Percentiles rank a stretch among this genome's conserved stretches.
Conservation (phyloP, 768 basidiomycete species). For the Pilatotrama ljubarskyi region DNA sequence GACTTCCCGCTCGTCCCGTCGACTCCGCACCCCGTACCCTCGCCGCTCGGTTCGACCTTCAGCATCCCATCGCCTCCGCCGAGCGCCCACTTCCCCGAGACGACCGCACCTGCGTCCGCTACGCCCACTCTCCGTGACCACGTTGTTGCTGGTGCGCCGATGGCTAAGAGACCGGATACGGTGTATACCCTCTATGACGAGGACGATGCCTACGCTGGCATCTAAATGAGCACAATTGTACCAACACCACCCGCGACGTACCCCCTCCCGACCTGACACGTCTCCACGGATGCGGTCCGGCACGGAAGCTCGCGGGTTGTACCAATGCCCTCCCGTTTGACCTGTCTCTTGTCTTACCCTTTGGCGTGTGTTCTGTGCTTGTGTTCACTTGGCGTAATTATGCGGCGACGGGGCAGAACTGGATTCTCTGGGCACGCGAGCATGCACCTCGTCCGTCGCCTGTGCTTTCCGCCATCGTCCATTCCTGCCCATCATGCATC, state of each 20-base stretch:
- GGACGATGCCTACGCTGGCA: conserved; percentile 70
- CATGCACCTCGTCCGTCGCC: conserved; percentile 20
- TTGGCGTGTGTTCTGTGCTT: conserved; percentile 11
- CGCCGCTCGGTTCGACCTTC: conserved; percentile 28
- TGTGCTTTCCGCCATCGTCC: not conserved
- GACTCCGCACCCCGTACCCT: conserved; percentile 22
- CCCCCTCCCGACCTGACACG: not conserved
- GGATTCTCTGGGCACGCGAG: conserved; percentile 28
- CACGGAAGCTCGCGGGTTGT: not conserved
- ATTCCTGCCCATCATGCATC: not conserved
- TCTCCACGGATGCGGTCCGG: not conserved
- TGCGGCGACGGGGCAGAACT: conserved; percentile 28
- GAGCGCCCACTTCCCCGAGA: conserved; percentile 22
- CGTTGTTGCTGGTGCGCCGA: not conserved
- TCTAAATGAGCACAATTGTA: conserved; percentile 39
- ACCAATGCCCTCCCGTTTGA: conserved; percentile 5
- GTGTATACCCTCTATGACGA: conserved; percentile 56
- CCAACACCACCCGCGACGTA: conserved; percentile 8
- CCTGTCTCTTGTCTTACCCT: not conserved
- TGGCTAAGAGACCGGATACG: conserved; percentile 47
- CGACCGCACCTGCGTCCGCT: conserved; percentile 2
- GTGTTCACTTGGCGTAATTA: conserved; percentile 16
- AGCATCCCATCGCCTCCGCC: conserved; percentile 22
- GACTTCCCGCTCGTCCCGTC: conserved; percentile 26
- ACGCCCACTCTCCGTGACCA: not conserved